These are phyloP conservation scores for Trichosanthes cucumerina DNA, from an alignment of 306 rosid species.

Conservation along the genomic window DNA sequence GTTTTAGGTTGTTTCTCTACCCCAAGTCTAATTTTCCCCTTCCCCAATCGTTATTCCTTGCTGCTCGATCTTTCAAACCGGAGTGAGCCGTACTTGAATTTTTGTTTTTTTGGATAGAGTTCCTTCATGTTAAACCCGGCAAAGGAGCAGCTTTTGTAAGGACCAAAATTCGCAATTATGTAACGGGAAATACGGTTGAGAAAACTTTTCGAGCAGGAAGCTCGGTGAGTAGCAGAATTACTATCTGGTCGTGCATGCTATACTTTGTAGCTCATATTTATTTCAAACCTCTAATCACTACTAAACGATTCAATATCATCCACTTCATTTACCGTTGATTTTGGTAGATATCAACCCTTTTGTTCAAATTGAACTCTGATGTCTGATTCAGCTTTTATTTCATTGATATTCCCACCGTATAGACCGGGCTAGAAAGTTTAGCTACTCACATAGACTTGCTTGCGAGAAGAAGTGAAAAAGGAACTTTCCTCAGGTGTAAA, in stretches of 20 bases:
- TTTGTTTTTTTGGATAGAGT: constrained; percentile 34
- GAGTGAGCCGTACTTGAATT: background rate
- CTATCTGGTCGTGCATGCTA: background rate
- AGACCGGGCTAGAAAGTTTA: background rate
- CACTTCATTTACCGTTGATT: background rate
- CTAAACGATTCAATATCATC: background rate
- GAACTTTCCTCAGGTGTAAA: background rate
- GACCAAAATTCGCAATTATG: constrained; percentile 78
- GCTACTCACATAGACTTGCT: background rate
- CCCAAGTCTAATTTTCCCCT: background rate
- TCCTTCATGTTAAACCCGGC: constrained; percentile 96
- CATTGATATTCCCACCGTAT: background rate
- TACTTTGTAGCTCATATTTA: background rate
- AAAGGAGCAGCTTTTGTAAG: constrained; percentile 97
- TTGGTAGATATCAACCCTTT: background rate
- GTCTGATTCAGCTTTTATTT: background rate
- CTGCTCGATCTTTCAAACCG: background rate
- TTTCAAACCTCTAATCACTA: background rate
- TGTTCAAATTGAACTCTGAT: background rate
- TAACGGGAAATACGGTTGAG: constrained; percentile 81
- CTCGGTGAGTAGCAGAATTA: constrained; percentile 29
- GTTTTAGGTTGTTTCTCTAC: constrained; percentile 39
- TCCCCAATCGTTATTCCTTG: background rate
- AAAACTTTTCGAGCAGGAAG: constrained; percentile 90
- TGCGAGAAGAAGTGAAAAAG: background rate